Conservation (phyloP, 75 land plant species). For the Azolla pinnata region DNA sequence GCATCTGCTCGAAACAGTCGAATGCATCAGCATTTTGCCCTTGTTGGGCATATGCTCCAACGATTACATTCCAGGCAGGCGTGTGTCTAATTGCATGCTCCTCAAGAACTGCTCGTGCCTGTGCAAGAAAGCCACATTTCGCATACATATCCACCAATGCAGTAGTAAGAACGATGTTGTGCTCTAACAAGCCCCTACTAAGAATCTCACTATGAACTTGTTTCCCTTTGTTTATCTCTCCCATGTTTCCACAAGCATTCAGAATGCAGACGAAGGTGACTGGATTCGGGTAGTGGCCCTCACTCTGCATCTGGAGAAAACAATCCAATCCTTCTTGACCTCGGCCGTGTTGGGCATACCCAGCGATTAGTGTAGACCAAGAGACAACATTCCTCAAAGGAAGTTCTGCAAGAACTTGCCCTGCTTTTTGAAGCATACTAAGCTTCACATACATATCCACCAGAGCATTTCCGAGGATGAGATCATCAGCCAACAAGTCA, state of each 20-base stretch:
- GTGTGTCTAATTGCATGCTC: conserved; percentile 31
- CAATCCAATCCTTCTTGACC: conserved; percentile 27
- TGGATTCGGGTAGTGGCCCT: conserved; percentile 18
- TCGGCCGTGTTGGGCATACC: conserved; percentile 41
- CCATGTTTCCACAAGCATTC: conserved; percentile 33
- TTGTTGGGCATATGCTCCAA: conserved; percentile 30
- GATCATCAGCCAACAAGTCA: conserved; percentile 16
- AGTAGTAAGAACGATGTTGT: conserved; percentile 12
- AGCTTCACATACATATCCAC: conserved; percentile 43
- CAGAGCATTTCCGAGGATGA: conserved; percentile 31
- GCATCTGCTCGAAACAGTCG: conserved; percentile 25
- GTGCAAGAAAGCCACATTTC: conserved; percentile 15
- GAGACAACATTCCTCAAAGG: conserved; percentile 30
- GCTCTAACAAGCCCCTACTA: conserved; percentile 13
- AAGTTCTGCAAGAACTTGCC: conserved; percentile 22
- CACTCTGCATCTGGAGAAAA: conserved; percentile 31
- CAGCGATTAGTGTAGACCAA: conserved; percentile 43
- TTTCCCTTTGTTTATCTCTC: conserved; percentile 27
- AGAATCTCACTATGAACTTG: conserved; percentile 17
- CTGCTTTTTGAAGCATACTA: conserved; percentile 27
- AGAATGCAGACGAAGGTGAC: conserved; percentile 31
- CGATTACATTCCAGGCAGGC: conserved; percentile 40
- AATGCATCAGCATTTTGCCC: conserved; percentile 26
- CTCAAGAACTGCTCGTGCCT: conserved; percentile 32
- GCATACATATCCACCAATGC: conserved; percentile 28